These are phyloP conservation scores for Trichoderma arundinaceum DNA, from an alignment of 2,329 filamentous ascomycete species.

Conservation along the genomic window DNA sequence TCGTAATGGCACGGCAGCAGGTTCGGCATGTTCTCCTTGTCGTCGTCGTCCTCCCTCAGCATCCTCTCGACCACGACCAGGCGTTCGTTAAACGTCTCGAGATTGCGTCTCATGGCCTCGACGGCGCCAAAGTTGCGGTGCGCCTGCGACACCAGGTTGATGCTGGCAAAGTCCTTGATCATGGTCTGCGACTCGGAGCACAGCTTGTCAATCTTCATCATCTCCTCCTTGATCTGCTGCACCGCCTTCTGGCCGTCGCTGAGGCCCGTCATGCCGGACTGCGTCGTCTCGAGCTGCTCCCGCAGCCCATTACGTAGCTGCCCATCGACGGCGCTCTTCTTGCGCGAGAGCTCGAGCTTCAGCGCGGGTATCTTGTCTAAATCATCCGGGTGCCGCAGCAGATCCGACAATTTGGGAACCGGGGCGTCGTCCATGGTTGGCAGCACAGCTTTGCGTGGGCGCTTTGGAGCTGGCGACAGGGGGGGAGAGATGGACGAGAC, in stretches of 20 bases:
- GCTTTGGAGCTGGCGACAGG: neutral
- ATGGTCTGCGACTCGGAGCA: slow-evolving; percentile 97
- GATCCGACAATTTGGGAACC: slow-evolving; percentile 83
- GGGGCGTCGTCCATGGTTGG: slow-evolving; percentile 61
- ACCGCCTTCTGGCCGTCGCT: slow-evolving; percentile 90
- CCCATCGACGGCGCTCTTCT: slow-evolving; percentile 88
- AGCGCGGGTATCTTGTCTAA: slow-evolving; percentile 92
- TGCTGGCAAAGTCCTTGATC: slow-evolving; percentile 94
- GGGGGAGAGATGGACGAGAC: neutral
- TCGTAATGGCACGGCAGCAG: slow-evolving; percentile 89
- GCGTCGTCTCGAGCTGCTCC: slow-evolving; percentile 92
- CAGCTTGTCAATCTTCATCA: slow-evolving; percentile 97
- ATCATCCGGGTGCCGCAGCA: slow-evolving; percentile 94
- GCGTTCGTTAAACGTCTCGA: slow-evolving; percentile 84
- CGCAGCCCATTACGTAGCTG: slow-evolving; percentile 87
- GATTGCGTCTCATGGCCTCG: slow-evolving; percentile 87
- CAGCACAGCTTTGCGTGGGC: neutral
- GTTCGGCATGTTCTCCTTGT: slow-evolving; percentile 90
- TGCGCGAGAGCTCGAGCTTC: slow-evolving; percentile 91
- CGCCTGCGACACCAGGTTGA: slow-evolving; percentile 89
- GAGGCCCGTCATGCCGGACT: slow-evolving; percentile 88
- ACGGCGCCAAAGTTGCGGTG: slow-evolving; percentile 96
- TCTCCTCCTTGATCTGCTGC: slow-evolving; percentile 93
- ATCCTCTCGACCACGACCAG: slow-evolving; percentile 77
- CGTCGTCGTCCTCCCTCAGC: slow-evolving; percentile 81